These are phyloP conservation scores for Colletotrichum limetticola DNA, from an alignment of 2,329 filamentous ascomycete species.

Conservation along the genomic window DNA sequence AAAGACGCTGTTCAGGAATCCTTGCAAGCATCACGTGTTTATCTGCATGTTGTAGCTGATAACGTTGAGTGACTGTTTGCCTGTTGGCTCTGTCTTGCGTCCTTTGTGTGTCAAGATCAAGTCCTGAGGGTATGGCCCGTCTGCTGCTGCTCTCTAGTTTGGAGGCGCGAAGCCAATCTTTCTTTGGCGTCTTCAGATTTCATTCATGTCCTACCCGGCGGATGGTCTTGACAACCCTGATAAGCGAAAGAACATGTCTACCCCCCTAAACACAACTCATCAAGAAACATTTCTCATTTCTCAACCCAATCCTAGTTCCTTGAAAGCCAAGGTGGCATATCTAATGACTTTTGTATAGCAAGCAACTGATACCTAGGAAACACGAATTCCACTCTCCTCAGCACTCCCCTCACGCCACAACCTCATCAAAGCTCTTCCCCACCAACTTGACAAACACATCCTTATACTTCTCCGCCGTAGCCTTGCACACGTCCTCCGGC, in stretches of 20 bases:
- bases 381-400: background rate
- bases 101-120: too few relatives aligned
- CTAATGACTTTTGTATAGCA: background rate
- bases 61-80: background rate
- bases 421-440: constrained; percentile 57
- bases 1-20: background rate
- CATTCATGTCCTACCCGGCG: too few relatives aligned
- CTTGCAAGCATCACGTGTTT: background rate
- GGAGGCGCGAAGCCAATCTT: too few relatives aligned
- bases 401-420: background rate
- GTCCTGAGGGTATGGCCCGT: too few relatives aligned
- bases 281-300: too few relatives aligned
- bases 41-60: background rate
- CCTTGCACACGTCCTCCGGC: constrained; percentile 75
- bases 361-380: background rate
- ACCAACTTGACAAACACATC: constrained; percentile 76
- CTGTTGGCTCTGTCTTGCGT: background rate
- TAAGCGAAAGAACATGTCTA: too few relatives aligned
- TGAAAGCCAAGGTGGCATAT: too few relatives aligned
- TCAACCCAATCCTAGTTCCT: too few relatives aligned
- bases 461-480: constrained; percentile 77
- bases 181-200: too few relatives aligned
- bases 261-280: too few relatives aligned
- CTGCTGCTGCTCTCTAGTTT: too few relatives aligned
- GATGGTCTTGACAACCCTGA: too few relatives aligned